Base-by-base conservation (phyloP, 2,329 filamentous ascomycete genomes). In the Xenosphaeropsis pyriputrescens region DNA sequence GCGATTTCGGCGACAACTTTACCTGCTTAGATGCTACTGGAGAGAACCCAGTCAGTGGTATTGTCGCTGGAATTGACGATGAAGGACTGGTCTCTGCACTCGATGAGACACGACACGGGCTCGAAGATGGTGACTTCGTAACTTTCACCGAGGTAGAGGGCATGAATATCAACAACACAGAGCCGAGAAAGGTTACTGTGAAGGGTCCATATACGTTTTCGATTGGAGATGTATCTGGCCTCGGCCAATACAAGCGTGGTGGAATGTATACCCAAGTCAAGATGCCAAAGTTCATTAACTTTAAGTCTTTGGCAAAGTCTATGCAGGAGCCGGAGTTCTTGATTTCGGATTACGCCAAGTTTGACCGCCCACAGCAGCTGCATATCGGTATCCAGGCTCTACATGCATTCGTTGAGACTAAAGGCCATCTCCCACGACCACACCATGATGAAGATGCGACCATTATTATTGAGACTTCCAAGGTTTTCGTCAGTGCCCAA, bases 151-250 rank as follows among this genome's bases (percentile, higher is more conserved):
- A 98, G 57, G 58, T 98, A 16, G 77, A 91, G 63, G 91, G 91
- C 16, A 85, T 98, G 83, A 76, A 61, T 5, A 61, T 98, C 44
- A 98, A 98, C 57, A 73, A 73, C 49, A 72, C 75, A 33, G 83
- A 85, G 44, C 89, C 91, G 36, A 77, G 84, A 48, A 94, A 95
- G 64, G 75, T 98, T 43, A 85, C 81, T 4, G 86, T 95, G 36
- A 95, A 93, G 64, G 91, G 84, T 1, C 91, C 91, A 3, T 98
- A 96, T 58, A 94, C 88, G 7, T 98, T 98, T 62, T 91, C 85
- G 12, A 95, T 98, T 49, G 91, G 89, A 32, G 85, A 95, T 56
- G 85, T 96, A 8, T 85, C 83, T 17, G 79, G 75, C 5, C 69
- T 95, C 29, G 91, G 91, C 29, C 70, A 83, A 51, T 98, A 98